Base-by-base conservation (phyloP, 352 stramenopile genomes). In the Pythium guiyangense region DNA sequence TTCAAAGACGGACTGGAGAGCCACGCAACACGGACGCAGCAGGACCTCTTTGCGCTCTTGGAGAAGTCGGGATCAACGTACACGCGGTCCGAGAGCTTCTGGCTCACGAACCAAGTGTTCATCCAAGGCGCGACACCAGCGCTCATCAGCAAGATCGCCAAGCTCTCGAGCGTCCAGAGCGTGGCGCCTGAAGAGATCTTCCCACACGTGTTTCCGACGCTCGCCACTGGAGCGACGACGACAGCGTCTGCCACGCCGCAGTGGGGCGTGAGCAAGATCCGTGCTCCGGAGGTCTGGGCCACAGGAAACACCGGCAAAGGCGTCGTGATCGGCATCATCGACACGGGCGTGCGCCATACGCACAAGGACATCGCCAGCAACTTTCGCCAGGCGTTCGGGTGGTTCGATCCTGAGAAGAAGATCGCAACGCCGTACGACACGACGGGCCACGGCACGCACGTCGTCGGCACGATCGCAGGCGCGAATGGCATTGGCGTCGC, bases 241-340 rank as follows among this genome's bases (percentile, higher is more conserved):
- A 73, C 54, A 6, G 63, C 63, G 6, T 69, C 66, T 5, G 66
- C 63, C 5, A 60, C 56, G 1, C 54, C 69, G 11, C 61, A 90
- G 49, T 86, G 73, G 74, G 74, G 77, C 42, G 60, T 83, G 1
- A 69, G 37, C 18, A 79, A 73, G 43, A 80, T 88, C 27, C 77
- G 81, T 37, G 73, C 77, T 1, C 71, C 73, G 0, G 54, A 62
- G 1, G 69, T 81, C 3, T 88, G 77, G 77, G 59, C 59, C 26
- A 73, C 60, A 22, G 74, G 74, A 1, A 79, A 84, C 47, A 83
- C 59, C 9, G 80, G 80, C 5, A 59, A 76, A 29, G 73, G 69
- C 22, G 66, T 88, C 11, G 67, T 82, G 6, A 66, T 90, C 14
- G 80, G 77, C 12, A 71, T 70, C 20, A 90, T 88, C 44, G 80